Base-by-base conservation (phyloP, 176 grass and related monocot genomes). In the Ampelocalamus luodianensis region DNA sequence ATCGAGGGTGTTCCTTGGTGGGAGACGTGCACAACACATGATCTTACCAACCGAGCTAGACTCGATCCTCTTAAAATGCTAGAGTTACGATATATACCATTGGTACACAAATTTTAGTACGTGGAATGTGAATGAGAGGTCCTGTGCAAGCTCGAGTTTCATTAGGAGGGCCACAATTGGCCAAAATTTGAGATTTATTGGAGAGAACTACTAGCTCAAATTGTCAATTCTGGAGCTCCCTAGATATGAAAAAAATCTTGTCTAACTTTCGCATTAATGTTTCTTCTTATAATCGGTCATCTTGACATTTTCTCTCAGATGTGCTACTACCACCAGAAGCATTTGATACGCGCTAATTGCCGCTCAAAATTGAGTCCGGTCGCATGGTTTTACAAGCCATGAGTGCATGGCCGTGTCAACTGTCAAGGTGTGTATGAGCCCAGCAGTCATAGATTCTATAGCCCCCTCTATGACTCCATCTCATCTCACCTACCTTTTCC, bases 371-470 rank as follows among this genome's bases (percentile, higher is more conserved):
- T 4, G 29, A 75, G 60, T 14, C 50, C 38, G 49, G 87, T 89
- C 87, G 39, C 43, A 7, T 5, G 65, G 53, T 60, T 77, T n/a
- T 43, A 46, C 62, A 8, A 59, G 14, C 8, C 42, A 61, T 50
- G 32, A 29, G 3, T 11, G 53, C 40, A 76, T 20, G 71, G 78
- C 73, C 66, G 0, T 86, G 72, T 90, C 83, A 73, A 83, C 0
- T 86, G 72, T 90, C 83, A 73, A 83, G 56, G 59, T 40, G 39
- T 65, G 79, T 46, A 65, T 10, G 55, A 65, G 59, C 36, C 45
- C 10, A 53, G 22, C 64, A 51, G 78, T 71, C 64, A 38, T 17
- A 81, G 75, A 73, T 80, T 73, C 58, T 5, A 72, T 42, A 15
- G 5, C 4, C 13, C 6, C 1, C 38, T 60, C 20, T 8, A 14